These are phyloP conservation scores for Alternaria sp. DNA, from an alignment of 2,329 filamentous ascomycete genomes.

Conservation along the genomic window DNA sequence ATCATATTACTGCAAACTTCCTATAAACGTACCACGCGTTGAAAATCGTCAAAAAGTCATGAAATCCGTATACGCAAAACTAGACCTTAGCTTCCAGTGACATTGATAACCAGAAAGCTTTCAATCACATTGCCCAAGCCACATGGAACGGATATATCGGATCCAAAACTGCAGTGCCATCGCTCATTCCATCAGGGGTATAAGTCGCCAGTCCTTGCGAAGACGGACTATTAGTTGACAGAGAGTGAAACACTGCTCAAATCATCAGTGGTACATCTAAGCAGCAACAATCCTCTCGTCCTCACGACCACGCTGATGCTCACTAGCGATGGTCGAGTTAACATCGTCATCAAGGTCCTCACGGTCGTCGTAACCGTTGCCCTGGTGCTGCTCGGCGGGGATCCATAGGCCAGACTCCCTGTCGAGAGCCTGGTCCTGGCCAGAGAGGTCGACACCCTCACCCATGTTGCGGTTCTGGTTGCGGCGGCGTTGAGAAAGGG, in stretches of 20 bases:
- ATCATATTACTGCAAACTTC: conserved; percentile 19
- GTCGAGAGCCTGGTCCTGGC: conserved; percentile 82
- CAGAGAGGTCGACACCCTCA: conserved; percentile 82
- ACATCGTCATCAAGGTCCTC: conserved; percentile 67
- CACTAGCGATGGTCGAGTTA: conserved; percentile 50
- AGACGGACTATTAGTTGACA: conserved; percentile 36
- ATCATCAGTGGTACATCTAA: conserved; percentile 33
- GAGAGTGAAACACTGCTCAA: conserved; percentile 28
- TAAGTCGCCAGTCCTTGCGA: conserved; percentile 38
- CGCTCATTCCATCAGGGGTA: conserved; percentile 43
- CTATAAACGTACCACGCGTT: conserved; percentile 11
- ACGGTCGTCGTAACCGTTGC: conserved; percentile 70
- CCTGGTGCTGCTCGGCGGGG: conserved; percentile 67
- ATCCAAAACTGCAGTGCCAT: conserved; percentile 16
- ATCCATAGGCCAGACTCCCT: conserved; percentile 83
- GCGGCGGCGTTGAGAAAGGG: conserved; percentile 79
- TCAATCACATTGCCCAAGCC: conserved; percentile 20
- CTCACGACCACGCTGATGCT: conserved; percentile 56
- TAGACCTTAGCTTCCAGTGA: not conserved
- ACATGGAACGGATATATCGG: conserved; percentile 12
- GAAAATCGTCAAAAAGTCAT: conserved; percentile 17
- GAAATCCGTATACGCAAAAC: conserved; percentile 15
- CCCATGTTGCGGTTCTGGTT: conserved; percentile 70
- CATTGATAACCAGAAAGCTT: conserved; percentile 5
- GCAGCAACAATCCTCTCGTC: conserved; percentile 53